Percentiles rank a stretch among this genome's conserved stretches.
Evolutionary conservation across 2,329 filamentous ascomycete species (phyloP).

Genomic region (Raffaelea arxii): DNA sequence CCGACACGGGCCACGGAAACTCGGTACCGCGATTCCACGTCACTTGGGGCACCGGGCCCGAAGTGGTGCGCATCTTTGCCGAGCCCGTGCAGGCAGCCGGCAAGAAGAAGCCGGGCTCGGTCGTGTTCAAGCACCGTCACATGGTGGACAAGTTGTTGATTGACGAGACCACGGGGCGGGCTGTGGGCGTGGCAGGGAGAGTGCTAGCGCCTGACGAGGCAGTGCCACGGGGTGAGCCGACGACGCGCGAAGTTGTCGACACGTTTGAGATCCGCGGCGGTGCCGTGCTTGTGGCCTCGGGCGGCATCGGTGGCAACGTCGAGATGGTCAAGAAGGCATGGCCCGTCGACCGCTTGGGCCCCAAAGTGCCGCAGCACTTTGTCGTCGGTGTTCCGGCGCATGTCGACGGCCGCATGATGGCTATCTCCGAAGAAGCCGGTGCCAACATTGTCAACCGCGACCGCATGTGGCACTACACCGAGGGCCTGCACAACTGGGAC

Average conservation of each 20-base stretch:
- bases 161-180: slow-evolving; percentile 38
- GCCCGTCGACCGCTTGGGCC: slow-evolving; percentile 47
- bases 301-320: slow-evolving; percentile 53
- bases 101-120: slow-evolving; percentile 33
- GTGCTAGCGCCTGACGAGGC: slow-evolving; percentile 41
- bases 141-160: slow-evolving; percentile 46
- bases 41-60: slow-evolving; percentile 52
- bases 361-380: slow-evolving; percentile 44
- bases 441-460: slow-evolving; percentile 50
- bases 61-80: slow-evolving; percentile 46
- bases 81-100: slow-evolving; percentile 44
- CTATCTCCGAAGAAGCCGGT: slow-evolving; percentile 41
- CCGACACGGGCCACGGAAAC: slow-evolving; percentile 49
- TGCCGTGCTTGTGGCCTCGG: slow-evolving; percentile 44
- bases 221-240: slow-evolving; percentile 37
- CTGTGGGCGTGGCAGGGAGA: slow-evolving; percentile 41
- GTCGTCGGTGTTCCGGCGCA: slow-evolving; percentile 53
- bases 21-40: slow-evolving; percentile 54
- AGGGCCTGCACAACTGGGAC: slow-evolving; percentile 52
- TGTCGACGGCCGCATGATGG: slow-evolving; percentile 55
- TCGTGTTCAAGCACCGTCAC: slow-evolving; percentile 47
- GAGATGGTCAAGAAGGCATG: slow-evolving; percentile 48
- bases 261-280: slow-evolving; percentile 44
- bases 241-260: slow-evolving; percentile 36
- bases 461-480: slow-evolving; percentile 59